Percentiles rank a stretch among this genome's conserved stretches.
phyloP scores from a whole-genome alignment of 1,284 basidiomycete genomes.

The Rhodotorula sp. region DNA sequence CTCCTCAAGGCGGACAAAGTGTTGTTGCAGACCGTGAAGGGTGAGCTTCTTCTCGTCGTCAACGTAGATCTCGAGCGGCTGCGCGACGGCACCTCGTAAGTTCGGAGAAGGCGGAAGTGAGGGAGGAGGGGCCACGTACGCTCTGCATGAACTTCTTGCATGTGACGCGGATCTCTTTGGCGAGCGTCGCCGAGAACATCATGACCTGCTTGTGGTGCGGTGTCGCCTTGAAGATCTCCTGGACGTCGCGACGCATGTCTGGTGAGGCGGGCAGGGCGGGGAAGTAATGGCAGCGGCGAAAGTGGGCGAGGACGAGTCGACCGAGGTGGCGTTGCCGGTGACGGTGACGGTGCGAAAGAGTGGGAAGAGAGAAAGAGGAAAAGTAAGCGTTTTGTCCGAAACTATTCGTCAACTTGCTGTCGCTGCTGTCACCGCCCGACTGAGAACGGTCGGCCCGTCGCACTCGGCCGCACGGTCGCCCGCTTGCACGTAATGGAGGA shows the following conservation, averaged over 20 bases:
- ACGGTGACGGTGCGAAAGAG: slow-evolving; percentile 45
- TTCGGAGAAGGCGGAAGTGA: background rate
- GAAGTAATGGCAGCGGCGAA: background rate
- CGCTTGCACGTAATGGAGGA: too few relatives aligned
- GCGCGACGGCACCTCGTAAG: slow-evolving; percentile 1
- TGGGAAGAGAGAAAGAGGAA: slow-evolving; percentile 53
- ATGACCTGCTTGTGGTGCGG: slow-evolving; percentile 99
- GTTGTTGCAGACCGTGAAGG: slow-evolving; percentile 96
- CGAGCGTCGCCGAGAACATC: slow-evolving; percentile 99
- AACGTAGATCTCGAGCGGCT: slow-evolving; percentile 99
- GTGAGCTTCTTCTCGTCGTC: slow-evolving; percentile 99
- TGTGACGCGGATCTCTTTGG: slow-evolving; percentile 94
- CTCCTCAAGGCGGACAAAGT: slow-evolving; percentile 96
- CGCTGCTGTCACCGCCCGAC: background rate
- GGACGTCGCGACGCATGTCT: slow-evolving; percentile 99
- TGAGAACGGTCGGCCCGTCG: too few relatives aligned
- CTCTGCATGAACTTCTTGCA: slow-evolving; percentile 99
- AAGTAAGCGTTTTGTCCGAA: slow-evolving; percentile 20
- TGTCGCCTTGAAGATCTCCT: slow-evolving; percentile 99
- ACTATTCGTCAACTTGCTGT: slow-evolving; percentile 45
- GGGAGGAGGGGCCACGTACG: slow-evolving; percentile 57
- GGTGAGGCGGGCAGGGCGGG: slow-evolving; percentile 32
- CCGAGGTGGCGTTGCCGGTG: background rate
- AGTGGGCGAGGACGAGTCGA: background rate
- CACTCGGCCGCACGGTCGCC: too few relatives aligned